phyloP scores from a whole-genome alignment of 257 asterid genomes.

The Scutellaria minor region DNA sequence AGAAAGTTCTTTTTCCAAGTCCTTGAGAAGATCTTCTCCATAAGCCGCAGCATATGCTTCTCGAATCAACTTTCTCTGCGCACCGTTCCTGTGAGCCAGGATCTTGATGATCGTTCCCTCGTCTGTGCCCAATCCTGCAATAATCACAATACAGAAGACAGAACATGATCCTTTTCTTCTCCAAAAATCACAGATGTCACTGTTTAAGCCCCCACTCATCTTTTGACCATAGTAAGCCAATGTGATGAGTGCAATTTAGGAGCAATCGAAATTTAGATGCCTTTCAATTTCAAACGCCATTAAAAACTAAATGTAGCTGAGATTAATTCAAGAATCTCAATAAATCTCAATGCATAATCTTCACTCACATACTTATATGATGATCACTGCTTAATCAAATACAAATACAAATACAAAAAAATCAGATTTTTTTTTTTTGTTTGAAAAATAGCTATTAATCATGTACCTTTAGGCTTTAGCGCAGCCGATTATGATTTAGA shows the following conservation, averaged over 20 bases:
- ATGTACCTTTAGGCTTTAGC: too few relatives aligned
- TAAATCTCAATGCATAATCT: neutral
- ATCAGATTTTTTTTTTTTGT: too few relatives aligned
- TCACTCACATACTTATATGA: slow-evolving; percentile 4
- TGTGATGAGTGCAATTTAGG: neutral
- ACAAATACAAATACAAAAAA: neutral
- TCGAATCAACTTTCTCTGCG: slow-evolving; percentile 71
- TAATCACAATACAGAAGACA: neutral
- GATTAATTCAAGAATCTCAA: neutral
- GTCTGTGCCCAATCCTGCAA: slow-evolving; percentile 85
- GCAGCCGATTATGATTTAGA: too few relatives aligned
- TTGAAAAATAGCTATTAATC: neutral
- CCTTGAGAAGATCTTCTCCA: slow-evolving; percentile 84
- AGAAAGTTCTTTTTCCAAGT: slow-evolving; percentile 78
- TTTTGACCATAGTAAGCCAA: neutral
- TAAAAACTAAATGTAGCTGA: neutral
- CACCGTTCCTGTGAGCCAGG: slow-evolving; percentile 83
- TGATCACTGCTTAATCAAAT: neutral
- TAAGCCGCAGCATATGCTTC: slow-evolving; percentile 69
- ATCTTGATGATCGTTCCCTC: slow-evolving; percentile 67
- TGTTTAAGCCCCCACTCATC: slow-evolving; percentile 1
- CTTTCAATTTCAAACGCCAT: slow-evolving; percentile 4
- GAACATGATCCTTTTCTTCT: neutral
- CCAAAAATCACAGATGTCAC: neutral
- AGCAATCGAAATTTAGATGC: neutral